Evolutionary conservation across 768 basidiomycete genomes (phyloP).

Genomic region (Kwoniella shandongensis): DNA sequence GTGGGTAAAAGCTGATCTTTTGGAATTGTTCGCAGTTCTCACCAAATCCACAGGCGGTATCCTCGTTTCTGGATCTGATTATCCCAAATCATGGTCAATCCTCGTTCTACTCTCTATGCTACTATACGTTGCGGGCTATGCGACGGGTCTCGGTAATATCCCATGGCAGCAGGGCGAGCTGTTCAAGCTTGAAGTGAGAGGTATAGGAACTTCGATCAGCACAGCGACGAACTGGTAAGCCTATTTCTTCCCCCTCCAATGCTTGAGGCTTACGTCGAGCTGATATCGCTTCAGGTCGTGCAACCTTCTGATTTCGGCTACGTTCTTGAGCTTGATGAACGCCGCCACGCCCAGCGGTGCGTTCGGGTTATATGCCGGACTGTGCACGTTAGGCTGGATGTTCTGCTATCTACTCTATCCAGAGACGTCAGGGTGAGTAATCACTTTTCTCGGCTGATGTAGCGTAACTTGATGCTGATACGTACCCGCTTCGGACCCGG

Average conservation of each 20-base stretch:
- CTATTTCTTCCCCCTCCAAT: not conserved
- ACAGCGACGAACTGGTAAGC: conserved; percentile 72
- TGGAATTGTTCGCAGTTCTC: conserved; percentile 56
- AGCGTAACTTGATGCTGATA: too few relatives aligned
- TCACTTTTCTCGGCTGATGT: too few relatives aligned
- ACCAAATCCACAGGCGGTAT: conserved; percentile 64
- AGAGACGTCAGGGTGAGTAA: conserved; percentile 66
- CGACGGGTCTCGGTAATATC: conserved; percentile 73
- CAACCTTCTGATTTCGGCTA: conserved; percentile 74
- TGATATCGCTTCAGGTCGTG: conserved; percentile 48
- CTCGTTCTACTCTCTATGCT: conserved; percentile 79
- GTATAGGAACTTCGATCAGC: conserved; percentile 71
- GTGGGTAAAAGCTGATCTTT: conserved; percentile 1
- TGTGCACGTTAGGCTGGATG: conserved; percentile 68
- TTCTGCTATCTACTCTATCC: conserved; percentile 74
- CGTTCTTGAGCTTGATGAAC: conserved; percentile 76
- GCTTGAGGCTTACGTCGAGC: not conserved
- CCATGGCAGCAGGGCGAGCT: conserved; percentile 88
- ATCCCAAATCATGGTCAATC: conserved; percentile 65
- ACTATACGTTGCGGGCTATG: conserved; percentile 77
- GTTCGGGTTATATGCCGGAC: conserved; percentile 72
- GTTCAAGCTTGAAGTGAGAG: conserved; percentile 75
- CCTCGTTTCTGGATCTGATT: conserved; percentile 63
- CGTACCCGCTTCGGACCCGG: too few relatives aligned
- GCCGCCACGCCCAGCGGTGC: conserved; percentile 71